A percentile compares a stretch with the other conserved stretches of the same genome.
phyloP scores from a whole-genome alignment of 352 stramenopile genomes.

The Pythium coloratum region DNA sequence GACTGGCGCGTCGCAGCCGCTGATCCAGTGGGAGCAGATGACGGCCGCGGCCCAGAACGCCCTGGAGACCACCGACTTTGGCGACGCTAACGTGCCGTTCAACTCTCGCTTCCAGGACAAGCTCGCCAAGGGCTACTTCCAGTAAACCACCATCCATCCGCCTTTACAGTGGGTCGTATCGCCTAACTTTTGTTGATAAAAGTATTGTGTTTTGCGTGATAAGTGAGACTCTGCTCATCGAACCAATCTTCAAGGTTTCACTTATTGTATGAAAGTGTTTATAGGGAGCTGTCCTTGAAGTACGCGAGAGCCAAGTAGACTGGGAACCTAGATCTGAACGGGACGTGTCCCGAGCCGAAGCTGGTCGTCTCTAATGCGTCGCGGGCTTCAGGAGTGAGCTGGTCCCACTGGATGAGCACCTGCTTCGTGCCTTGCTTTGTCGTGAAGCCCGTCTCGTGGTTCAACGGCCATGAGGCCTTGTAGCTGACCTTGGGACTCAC shows the following conservation, averaged over 20 bases:
- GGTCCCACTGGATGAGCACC: constrained; percentile 6
- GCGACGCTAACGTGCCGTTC: constrained; percentile 4
- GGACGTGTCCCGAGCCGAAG: neutral
- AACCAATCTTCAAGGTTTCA: no score
- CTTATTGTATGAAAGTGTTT: no score
- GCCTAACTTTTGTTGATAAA: no score
- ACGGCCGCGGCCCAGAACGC: neutral
- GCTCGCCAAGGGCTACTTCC: constrained; percentile 1
- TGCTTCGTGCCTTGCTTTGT: neutral
- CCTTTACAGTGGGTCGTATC: no score
- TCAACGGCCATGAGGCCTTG: constrained; percentile 11
- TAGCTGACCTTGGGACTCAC: constrained; percentile 16
- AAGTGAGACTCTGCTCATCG: no score
- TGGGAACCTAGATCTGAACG: neutral
- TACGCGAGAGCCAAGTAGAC: neutral
- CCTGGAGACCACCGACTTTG: constrained; percentile 5
- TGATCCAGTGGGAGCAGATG: constrained; percentile 13
- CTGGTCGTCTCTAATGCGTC: neutral
- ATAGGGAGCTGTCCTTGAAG: neutral
- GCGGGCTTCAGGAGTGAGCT: neutral
- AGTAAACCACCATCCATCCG: neutral
- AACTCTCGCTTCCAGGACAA: neutral
- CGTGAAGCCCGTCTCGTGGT: constrained; percentile 17
- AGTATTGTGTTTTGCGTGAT: no score
- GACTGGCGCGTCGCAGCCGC: neutral